These are phyloP conservation scores for Hamamelis virginiana DNA, from an alignment of 164 flowering plant species.

Conservation along the genomic window DNA sequence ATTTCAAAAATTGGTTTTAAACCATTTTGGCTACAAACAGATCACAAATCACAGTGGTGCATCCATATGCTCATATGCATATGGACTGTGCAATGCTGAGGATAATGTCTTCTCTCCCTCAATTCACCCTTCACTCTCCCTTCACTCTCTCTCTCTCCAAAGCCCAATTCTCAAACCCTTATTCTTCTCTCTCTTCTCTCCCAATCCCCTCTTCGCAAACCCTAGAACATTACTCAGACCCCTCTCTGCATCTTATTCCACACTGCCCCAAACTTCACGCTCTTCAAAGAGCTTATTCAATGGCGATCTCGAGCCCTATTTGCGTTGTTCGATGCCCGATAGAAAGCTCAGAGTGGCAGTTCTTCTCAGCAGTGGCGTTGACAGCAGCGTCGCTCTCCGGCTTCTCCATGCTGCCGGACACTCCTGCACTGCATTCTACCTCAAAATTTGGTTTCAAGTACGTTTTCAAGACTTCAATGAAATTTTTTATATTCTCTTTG, in stretches of 20 bases:
- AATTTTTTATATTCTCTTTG: not conserved
- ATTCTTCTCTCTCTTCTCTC: not conserved
- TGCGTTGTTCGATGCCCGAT: conserved; percentile 68
- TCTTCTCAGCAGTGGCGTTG: conserved; percentile 93
- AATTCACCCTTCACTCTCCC: too few species aligned
- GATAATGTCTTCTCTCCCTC: conserved; percentile 1
- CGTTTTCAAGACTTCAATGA: not conserved
- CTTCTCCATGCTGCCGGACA: conserved; percentile 93
- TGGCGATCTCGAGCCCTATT: conserved; percentile 42
- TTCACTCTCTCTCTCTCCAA: not conserved
- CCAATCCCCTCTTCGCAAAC: conserved; percentile 1
- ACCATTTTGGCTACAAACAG: too few species aligned
- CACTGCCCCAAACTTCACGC: not conserved
- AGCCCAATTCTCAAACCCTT: not conserved
- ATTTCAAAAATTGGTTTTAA: too few species aligned
- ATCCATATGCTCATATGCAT: too few species aligned
- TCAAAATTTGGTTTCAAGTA: conserved; percentile 98
- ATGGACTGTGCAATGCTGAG: too few species aligned
- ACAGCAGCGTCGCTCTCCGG: conserved; percentile 91
- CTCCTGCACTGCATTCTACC: conserved; percentile 91
- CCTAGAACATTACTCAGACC: not conserved
- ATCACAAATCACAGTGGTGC: too few species aligned
- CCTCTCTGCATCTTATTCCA: not conserved
- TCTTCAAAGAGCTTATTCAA: conserved; percentile 6
- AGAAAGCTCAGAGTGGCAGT: conserved; percentile 67